Conservation (phyloP, 2,329 filamentous ascomycete genomes). For the Scleromitrula shiraiana region DNA sequence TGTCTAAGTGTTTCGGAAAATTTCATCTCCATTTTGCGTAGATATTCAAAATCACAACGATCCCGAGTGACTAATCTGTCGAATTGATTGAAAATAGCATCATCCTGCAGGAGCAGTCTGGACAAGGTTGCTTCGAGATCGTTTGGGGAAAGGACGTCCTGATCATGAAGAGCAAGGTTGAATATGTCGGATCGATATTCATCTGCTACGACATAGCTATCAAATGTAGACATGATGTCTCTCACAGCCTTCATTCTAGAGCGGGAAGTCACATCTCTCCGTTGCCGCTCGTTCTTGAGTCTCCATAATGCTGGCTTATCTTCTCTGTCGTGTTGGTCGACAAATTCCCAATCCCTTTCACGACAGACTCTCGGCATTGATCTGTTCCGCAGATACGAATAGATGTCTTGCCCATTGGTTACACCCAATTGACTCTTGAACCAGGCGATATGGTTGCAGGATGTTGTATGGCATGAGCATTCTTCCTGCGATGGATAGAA, state of each 20-base stretch:
- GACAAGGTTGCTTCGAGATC: constrained; percentile 25
- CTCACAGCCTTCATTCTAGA: constrained; percentile 18
- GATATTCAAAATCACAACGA: constrained; percentile 20
- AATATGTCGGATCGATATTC: constrained; percentile 23
- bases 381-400: constrained; percentile 18
- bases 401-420: constrained; percentile 9
- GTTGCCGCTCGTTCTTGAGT: constrained; percentile 17
- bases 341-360: constrained; percentile 22
- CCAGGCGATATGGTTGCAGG: constrained; percentile 18
- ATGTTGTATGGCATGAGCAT: constrained; percentile 17
- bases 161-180: constrained; percentile 14
- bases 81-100: constrained; percentile 21
- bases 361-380: constrained; percentile 24
- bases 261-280: background rate
- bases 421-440: constrained; percentile 6
- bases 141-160: constrained; percentile 14
- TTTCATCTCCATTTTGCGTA: constrained; percentile 21
- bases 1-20: constrained; percentile 15
- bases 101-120: constrained; percentile 21
- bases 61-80: constrained; percentile 18
- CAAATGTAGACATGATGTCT: constrained; percentile 26
- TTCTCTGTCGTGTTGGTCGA: constrained; percentile 17
- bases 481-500: constrained; percentile 18
- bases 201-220: constrained; percentile 14
- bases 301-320: constrained; percentile 20